Evolutionary conservation across 768 basidiomycete genomes (phyloP).

Genomic region (Suillus fuscotomentosus): DNA sequence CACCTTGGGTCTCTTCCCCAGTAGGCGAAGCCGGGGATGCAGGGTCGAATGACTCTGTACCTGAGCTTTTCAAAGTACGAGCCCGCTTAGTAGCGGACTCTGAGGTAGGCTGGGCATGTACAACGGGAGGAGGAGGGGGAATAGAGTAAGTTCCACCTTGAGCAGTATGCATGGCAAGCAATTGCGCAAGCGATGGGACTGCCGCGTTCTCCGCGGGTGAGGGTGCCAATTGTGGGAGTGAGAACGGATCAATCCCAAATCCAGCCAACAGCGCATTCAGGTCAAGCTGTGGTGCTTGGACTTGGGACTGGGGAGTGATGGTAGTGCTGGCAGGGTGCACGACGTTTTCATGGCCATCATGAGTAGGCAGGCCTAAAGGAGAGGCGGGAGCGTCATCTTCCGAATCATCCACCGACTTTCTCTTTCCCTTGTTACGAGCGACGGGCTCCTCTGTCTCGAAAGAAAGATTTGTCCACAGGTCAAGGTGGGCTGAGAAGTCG

Average conservation of each 20-base stretch:
- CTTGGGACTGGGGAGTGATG: constrained; percentile 34
- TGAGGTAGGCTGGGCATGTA: constrained; percentile 17
- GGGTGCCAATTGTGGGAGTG: constrained; percentile 27
- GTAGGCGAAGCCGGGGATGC: constrained; percentile 26
- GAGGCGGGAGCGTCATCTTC: constrained; percentile 37
- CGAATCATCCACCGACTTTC: constrained; percentile 31
- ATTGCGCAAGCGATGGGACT: constrained; percentile 65
- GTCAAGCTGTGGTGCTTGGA: constrained; percentile 43
- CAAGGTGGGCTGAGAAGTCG: constrained; percentile 74
- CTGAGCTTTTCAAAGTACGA: constrained; percentile 53
- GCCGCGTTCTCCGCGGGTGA: constrained; percentile 27
- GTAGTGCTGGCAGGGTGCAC: constrained; percentile 44
- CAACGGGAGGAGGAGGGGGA: constrained; percentile 16
- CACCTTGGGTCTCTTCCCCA: constrained; percentile 25
- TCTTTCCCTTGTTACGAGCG: constrained; percentile 33
- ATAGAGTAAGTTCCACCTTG: constrained; percentile 24
- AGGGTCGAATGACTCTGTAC: constrained; percentile 16
- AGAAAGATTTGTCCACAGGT: constrained; percentile 80
- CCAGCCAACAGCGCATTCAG: constrained; percentile 34
- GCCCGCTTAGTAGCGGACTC: constrained; percentile 49
- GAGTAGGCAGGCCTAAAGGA: constrained; percentile 34
- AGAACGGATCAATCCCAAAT: constrained; percentile 44
- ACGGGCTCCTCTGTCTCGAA: constrained; percentile 72
- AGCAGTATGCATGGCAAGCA: constrained; percentile 60
- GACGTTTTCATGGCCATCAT: constrained; percentile 59